Percentiles rank a stretch among this genome's conserved stretches.
Evolutionary conservation across 495 filamentous ascomycete species (phyloP).

Genomic region (Neurospora tetraspora): DNA sequence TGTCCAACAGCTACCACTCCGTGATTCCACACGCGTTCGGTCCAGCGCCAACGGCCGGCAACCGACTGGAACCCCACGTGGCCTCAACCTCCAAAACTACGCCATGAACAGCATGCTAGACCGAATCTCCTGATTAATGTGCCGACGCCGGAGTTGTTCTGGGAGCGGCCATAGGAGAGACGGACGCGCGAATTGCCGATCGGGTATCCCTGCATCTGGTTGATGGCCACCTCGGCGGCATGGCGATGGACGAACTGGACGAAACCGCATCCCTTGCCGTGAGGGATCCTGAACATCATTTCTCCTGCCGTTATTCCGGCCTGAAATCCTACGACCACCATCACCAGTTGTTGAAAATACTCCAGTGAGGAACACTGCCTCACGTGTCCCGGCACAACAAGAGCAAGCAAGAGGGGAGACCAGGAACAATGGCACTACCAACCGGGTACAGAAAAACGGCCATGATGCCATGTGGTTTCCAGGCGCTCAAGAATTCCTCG

Average conservation of each 20-base stretch:
- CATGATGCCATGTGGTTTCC: background rate
- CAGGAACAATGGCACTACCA: background rate
- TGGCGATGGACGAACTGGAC: background rate
- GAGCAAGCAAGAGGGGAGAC: background rate
- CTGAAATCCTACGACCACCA: background rate
- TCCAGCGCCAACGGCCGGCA: slow-evolving; percentile 46
- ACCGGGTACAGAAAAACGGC: background rate
- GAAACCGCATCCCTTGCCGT: background rate
- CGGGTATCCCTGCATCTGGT: background rate
- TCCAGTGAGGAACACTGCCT: background rate
- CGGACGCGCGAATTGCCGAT: background rate
- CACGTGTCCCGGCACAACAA: background rate
- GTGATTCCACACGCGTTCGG: background rate
- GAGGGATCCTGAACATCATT: background rate
- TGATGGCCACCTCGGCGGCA: background rate
- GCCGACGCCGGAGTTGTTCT: background rate
- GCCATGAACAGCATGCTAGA: slow-evolving; percentile 45
- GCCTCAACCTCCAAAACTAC: slow-evolving; percentile 72
- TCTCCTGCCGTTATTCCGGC: background rate
- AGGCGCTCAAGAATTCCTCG: background rate
- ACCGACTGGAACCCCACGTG: slow-evolving; percentile 73
- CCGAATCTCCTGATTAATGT: background rate
- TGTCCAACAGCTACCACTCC: background rate
- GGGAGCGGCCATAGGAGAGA: background rate
- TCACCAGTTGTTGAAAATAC: background rate